Conservation (phyloP, 192 early-diverging fungal genomes). For the Gonapodya prolifera region DNA sequence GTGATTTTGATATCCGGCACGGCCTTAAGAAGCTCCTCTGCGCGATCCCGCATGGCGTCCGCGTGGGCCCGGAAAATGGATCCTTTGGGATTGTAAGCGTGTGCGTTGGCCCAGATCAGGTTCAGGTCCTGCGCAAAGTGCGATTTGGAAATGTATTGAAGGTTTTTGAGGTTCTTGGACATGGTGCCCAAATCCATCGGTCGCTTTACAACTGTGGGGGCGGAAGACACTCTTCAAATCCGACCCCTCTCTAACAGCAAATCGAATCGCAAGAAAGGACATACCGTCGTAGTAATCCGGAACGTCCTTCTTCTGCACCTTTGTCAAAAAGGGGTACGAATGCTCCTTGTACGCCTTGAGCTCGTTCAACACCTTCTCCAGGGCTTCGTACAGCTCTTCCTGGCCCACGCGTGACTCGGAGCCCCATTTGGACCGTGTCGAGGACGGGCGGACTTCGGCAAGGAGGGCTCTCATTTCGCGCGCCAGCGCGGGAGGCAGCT, state of each 20-base stretch:
- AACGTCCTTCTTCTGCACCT: constrained; percentile 77
- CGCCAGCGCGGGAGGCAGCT: not conserved
- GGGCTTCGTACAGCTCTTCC: constrained; percentile 80
- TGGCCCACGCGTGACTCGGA: constrained; percentile 76
- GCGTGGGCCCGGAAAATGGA: constrained; percentile 71
- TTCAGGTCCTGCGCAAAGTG: constrained; percentile 80
- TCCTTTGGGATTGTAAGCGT: constrained; percentile 78
- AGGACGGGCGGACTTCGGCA: not conserved
- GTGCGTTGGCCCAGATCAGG: constrained; percentile 87
- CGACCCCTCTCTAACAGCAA: not conserved
- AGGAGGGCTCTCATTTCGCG: not conserved
- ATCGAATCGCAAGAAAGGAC: not conserved
- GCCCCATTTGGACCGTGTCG: constrained; percentile 25
- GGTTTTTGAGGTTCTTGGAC: constrained; percentile 67
- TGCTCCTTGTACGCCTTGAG: constrained; percentile 74
- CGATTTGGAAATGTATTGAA: constrained; percentile 72
- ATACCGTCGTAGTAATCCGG: constrained; percentile 82
- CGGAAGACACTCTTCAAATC: not conserved
- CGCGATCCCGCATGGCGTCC: constrained; percentile 63
- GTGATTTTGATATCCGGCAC: constrained; percentile 74
- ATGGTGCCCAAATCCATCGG: constrained; percentile 96
- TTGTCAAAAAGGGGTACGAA: constrained; percentile 69
- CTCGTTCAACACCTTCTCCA: constrained; percentile 70
- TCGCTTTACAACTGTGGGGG: constrained; percentile 59
- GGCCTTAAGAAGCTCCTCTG: constrained; percentile 55